Base-by-base conservation (phyloP, 768 basidiomycete genomes). In the Lactarius indigo region DNA sequence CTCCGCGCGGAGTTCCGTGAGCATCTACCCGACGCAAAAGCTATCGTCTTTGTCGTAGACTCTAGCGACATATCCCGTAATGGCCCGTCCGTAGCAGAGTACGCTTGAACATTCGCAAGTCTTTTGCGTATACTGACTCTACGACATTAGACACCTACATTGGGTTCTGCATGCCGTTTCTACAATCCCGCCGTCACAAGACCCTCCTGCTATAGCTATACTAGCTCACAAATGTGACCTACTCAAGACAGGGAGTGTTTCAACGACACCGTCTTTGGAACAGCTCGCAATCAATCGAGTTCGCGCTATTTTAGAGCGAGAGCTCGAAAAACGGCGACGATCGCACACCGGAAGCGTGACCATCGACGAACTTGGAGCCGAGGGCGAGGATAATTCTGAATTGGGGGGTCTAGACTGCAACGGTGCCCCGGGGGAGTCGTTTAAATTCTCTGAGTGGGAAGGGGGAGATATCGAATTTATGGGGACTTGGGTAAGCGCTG, bases 371-470 rank as follows among this genome's bases (percentile, higher is more conserved):
- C 76, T 94, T 3, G 92, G 91, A 2, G 87, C 80, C 12, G 89
- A 91, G 63, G 89, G 84, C 8, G 75, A 77, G 26, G 76, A 75
- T 26, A 67, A 58, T 26, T 78, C 84, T 4, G 89, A 90, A 59
- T 77, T 90, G 76, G 90, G 89, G 41, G 91, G 92, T 0, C 75
- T 94, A 63, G 91, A 93, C 58, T 90, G 89, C 72, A 81, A 77
- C 62, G 84, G 83, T 28, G 76, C 78, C 37, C 79, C 79, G 31
- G 83, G 81, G 17, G 83, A 81, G 0, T 68, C 77, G 23, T 94
- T 94, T 80, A 87, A 80, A 70, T 94, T 94, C 72, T 82, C 81
- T 3, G 86, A 88, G 52, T 94, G 92, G 92, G 92, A 93, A 70
- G 92, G 91, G 2, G 92, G 92, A 9, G 87, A 91, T n/a, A 78